Evolutionary conservation across 192 early-diverging fungal genomes (phyloP).

Genomic region (Ambispora gerdemannii): DNA sequence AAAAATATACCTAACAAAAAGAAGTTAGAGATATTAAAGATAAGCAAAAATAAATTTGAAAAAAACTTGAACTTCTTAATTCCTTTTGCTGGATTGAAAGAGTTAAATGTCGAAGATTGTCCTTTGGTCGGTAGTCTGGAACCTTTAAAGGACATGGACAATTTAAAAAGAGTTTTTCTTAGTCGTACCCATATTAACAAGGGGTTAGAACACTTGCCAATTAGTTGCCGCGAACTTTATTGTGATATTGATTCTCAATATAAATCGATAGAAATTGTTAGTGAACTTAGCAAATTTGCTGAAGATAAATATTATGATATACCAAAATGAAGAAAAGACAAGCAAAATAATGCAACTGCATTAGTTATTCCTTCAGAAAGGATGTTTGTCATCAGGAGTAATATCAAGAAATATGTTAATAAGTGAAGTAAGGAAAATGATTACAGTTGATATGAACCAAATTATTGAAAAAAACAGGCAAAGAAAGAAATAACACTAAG

Average conservation of each 20-base stretch:
- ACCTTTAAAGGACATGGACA: neutral
- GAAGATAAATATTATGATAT: neutral
- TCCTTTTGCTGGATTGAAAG: neutral
- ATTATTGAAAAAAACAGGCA: neutral
- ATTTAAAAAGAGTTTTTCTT: conserved; percentile 3
- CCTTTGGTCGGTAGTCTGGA: conserved; percentile 1
- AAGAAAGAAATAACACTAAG: neutral
- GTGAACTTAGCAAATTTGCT: neutral
- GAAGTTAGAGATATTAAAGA: neutral
- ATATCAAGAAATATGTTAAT: conserved; percentile 7
- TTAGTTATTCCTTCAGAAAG: conserved; percentile 17
- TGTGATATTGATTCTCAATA: neutral
- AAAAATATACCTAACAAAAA: neutral
- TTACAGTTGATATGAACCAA: neutral
- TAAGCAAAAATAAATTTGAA: neutral
- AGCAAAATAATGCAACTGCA: neutral
- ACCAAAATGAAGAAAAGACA: neutral
- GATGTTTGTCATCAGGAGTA: conserved; percentile 13
- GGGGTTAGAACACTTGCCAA: neutral
- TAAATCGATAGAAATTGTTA: conserved; percentile 3
- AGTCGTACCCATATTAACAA: neutral
- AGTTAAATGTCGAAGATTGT: conserved; percentile 6
- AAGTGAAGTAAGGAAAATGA: conserved; percentile 1
- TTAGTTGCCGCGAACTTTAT: neutral
- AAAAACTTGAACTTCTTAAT: neutral